phyloP scores from a whole-genome alignment of 768 basidiomycete genomes.

The Calvatia gigantea region DNA sequence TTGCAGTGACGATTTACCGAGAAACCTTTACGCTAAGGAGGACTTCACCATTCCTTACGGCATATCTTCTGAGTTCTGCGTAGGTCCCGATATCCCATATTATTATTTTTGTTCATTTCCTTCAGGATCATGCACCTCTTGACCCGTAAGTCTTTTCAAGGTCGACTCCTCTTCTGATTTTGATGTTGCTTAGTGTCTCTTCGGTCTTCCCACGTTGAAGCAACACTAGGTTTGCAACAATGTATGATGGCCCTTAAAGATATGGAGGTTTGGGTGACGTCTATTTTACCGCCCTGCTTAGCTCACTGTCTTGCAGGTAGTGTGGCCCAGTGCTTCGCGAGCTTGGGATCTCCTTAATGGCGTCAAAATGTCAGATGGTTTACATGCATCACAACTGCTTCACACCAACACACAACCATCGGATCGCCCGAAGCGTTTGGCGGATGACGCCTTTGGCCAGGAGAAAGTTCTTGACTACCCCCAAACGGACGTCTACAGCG shows the following conservation, averaged over 20 bases:
- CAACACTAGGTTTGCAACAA: conserved; percentile 61
- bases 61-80: conserved; percentile 71
- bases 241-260: conserved; percentile 60
- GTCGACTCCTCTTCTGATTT: conserved; percentile 12
- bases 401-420: conserved; percentile 28
- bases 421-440: conserved; percentile 41
- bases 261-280: conserved; percentile 51
- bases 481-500: conserved; percentile 36
- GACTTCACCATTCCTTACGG: conserved; percentile 62
- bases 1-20: conserved; percentile 54
- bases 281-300: conserved; percentile 2
- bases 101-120: conserved; percentile 13
- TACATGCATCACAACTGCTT: conserved; percentile 20
- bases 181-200: conserved; percentile 50
- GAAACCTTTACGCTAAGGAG: conserved; percentile 59
- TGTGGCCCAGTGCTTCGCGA: conserved; percentile 70
- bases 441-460: conserved; percentile 61
- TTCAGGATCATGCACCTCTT: conserved; percentile 76
- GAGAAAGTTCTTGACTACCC: conserved; percentile 45
- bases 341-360: conserved; percentile 67
- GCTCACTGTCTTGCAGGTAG: conserved; percentile 35
- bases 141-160: conserved; percentile 45
- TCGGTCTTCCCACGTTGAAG: conserved; percentile 69
- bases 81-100: conserved; percentile 31
- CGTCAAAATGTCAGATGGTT: conserved; percentile 48